phyloP scores from a whole-genome alignment of 108 stramenopile species.

The Cyclotella kingstonii region DNA sequence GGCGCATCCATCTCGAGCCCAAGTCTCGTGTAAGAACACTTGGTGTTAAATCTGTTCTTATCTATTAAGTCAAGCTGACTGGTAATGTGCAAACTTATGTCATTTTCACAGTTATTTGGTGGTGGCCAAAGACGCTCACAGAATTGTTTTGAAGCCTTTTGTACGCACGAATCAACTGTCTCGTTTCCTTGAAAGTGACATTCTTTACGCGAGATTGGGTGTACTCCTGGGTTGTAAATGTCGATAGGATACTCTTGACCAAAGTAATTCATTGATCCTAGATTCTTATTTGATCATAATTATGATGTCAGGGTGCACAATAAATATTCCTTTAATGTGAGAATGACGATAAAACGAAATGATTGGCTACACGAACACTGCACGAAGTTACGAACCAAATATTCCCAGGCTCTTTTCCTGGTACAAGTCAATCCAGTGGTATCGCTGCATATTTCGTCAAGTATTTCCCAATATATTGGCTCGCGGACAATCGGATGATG shows the following conservation, averaged over 20 bases:
- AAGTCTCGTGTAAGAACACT: constrained; percentile 46
- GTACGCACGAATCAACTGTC: constrained; percentile 12
- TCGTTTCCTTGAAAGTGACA: constrained; percentile 8
- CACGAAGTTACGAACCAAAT: background rate
- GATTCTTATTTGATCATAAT: too few relatives aligned
- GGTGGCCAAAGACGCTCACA: constrained; percentile 35
- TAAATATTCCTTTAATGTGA: too few relatives aligned
- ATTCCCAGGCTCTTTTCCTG: constrained; percentile 44
- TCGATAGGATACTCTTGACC: constrained; percentile 41
- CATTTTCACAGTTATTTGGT: constrained; percentile 30
- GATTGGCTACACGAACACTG: too few relatives aligned
- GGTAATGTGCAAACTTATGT: constrained; percentile 35
- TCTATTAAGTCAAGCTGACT: constrained; percentile 29
- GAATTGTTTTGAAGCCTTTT: constrained; percentile 33
- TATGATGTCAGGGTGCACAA: too few relatives aligned
- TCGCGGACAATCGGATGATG: constrained; percentile 51
- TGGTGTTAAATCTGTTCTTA: constrained; percentile 26
- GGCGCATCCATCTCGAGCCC: constrained; percentile 49
- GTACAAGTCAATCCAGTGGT: constrained; percentile 28
- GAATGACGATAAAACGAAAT: too few relatives aligned
- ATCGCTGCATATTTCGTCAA: constrained; percentile 43
- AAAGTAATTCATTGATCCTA: constrained; percentile 45
- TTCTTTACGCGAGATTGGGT: constrained; percentile 24
- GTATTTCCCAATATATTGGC: constrained; percentile 37
- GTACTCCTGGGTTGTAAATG: constrained; percentile 46